Percentiles rank a stretch among this genome's conserved stretches.
Evolutionary conservation across 2,329 filamentous ascomycete genomes (phyloP).

Genomic region (Blumeria hordei): DNA sequence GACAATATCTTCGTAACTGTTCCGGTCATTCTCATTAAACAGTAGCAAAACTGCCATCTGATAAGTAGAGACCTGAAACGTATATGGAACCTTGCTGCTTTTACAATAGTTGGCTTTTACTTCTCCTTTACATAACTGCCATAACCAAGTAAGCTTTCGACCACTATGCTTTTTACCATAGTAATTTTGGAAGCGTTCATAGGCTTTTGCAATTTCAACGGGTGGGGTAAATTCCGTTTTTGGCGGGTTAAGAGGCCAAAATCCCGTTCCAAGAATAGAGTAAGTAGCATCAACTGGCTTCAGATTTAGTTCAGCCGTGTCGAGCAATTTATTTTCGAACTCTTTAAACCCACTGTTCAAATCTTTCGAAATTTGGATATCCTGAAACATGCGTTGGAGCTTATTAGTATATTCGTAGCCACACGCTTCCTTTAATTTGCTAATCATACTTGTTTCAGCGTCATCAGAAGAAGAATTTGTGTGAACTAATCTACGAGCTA

Average conservation of each 20-base stretch:
- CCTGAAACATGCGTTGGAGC: slow-evolving; percentile 98
- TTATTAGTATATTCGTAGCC: slow-evolving; percentile 99
- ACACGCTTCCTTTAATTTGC: slow-evolving; percentile 93
- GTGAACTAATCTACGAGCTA: slow-evolving; percentile 83
- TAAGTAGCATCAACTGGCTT: slow-evolving; percentile 68
- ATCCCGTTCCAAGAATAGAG: slow-evolving; percentile 82
- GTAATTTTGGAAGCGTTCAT: slow-evolving; percentile 71
- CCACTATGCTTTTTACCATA: slow-evolving; percentile 95
- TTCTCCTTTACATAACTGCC: slow-evolving; percentile 96
- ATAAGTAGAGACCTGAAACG: slow-evolving; percentile 90
- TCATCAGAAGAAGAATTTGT: slow-evolving; percentile 91
- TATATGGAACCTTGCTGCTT: slow-evolving; percentile 72
- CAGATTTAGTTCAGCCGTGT: slow-evolving; percentile 28
- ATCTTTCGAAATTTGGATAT: slow-evolving; percentile 97
- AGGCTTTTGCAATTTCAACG: slow-evolving; percentile 59
- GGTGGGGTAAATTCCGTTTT: slow-evolving; percentile 77
- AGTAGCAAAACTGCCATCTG: slow-evolving; percentile 91
- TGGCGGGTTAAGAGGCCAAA: slow-evolving; percentile 82
- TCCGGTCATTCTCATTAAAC: slow-evolving; percentile 75
- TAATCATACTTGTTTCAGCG: slow-evolving; percentile 97
- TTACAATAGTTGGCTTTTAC: slow-evolving; percentile 86
- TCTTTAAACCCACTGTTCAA: slow-evolving; percentile 76
- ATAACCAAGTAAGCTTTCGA: slow-evolving; percentile 90
- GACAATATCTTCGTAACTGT: slow-evolving; percentile 72
- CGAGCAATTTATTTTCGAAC: slow-evolving; percentile 37